A percentile compares a stretch with the other conserved stretches of the same genome.
These are phyloP conservation scores for Fusarium virguliforme DNA, from an alignment of 2,329 filamentous ascomycete species.

Conservation along the genomic window DNA sequence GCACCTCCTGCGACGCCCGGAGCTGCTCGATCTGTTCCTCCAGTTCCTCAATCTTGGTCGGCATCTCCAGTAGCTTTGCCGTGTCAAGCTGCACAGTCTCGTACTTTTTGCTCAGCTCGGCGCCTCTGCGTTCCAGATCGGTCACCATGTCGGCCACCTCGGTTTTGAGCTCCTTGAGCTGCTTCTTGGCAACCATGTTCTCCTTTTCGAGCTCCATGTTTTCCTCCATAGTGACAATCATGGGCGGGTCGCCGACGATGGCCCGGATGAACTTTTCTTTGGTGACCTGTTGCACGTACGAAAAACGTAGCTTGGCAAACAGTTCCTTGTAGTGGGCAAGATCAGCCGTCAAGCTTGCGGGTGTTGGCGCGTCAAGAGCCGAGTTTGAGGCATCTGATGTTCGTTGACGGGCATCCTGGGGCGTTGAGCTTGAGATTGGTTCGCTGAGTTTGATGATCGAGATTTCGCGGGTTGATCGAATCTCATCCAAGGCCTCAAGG, in stretches of 20 bases:
- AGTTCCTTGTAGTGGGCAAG: constrained; percentile 93
- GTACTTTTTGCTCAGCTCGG: constrained; percentile 71
- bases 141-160: constrained; percentile 82
- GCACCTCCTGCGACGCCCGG: constrained; percentile 57
- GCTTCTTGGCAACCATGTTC: constrained; percentile 80
- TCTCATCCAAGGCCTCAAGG: constrained; percentile 65
- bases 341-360: constrained; percentile 85
- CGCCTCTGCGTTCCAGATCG: constrained; percentile 78
- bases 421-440: constrained; percentile 73
- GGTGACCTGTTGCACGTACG: constrained; percentile 97
- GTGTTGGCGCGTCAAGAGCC: constrained; percentile 77
- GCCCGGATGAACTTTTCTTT: constrained; percentile 98
- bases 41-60: constrained; percentile 64
- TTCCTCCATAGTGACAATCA: constrained; percentile 86
- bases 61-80: constrained; percentile 66
- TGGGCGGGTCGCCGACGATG: constrained; percentile 90
- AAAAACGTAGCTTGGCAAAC: constrained; percentile 96
- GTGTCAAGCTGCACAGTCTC: constrained; percentile 67
- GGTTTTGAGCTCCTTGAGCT: constrained; percentile 84
- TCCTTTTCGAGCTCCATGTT: constrained; percentile 82
- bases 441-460: constrained; percentile 85
- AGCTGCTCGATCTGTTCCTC: constrained; percentile 66
- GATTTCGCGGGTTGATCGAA: constrained; percentile 74
- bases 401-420: constrained; percentile 63
- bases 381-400: constrained; percentile 81